Conservation (phyloP, 345 rosid genomes). For the Viola odorata region DNA sequence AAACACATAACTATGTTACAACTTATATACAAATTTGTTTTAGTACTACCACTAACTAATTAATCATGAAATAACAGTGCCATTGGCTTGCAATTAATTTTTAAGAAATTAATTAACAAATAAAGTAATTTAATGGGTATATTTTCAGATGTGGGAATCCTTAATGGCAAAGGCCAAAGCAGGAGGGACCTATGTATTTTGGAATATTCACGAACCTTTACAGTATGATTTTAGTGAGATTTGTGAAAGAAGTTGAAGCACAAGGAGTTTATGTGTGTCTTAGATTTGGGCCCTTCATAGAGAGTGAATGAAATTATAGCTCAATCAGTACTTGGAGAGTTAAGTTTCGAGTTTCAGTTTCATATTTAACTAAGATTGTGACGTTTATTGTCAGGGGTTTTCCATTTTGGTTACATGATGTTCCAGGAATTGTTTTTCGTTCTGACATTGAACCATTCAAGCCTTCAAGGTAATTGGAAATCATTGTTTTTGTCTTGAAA, state of each 20-base stretch:
- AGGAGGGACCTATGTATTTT: constrained; percentile 1
- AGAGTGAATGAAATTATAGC: constrained; percentile 63
- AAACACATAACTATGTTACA: too few relatives aligned
- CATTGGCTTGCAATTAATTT: too few relatives aligned
- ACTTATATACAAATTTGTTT: too few relatives aligned
- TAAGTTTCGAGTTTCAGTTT: too few relatives aligned
- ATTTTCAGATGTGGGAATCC: not conserved
- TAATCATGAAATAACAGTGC: too few relatives aligned
- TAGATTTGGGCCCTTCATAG: constrained; percentile 75
- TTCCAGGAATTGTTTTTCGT: constrained; percentile 6
- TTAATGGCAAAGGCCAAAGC: not conserved
- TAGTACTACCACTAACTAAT: too few relatives aligned
- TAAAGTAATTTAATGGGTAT: too few relatives aligned
- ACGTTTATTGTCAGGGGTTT: not conserved
- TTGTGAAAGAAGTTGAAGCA: constrained; percentile 61
- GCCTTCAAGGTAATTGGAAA: not conserved
- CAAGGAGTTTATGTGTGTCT: constrained; percentile 70
- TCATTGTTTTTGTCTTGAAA: not conserved
- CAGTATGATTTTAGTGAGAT: constrained; percentile 65
- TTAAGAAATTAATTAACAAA: too few relatives aligned
- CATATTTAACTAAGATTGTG: too few relatives aligned
- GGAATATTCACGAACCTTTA: not conserved
- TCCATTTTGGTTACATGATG: constrained; percentile 5
- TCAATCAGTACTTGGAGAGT: too few relatives aligned
- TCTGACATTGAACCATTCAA: not conserved